These are phyloP conservation scores for Lasiosphaeria ovina DNA, from an alignment of 495 filamentous ascomycete species.

Conservation along the genomic window DNA sequence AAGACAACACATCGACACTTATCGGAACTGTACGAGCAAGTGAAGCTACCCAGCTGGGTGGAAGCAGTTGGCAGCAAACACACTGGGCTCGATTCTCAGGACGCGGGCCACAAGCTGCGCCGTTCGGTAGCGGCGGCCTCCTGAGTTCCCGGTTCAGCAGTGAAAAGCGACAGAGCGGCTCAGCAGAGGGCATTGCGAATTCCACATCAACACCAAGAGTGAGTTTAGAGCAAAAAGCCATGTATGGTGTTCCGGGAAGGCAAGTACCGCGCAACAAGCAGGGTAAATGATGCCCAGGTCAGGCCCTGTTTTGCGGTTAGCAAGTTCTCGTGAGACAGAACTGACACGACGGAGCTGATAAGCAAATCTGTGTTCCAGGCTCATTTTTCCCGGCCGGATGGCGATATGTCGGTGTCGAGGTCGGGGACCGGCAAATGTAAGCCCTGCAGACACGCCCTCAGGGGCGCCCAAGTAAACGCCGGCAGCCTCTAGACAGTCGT, in stretches of 20 bases:
- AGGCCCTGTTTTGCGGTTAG: neutral
- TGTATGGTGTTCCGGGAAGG: neutral
- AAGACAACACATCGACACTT: no score
- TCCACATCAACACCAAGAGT: no score
- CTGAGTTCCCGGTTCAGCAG: no score
- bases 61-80: no score
- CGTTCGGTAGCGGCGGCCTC: no score
- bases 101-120: no score
- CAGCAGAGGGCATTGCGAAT: no score
- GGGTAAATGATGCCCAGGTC: neutral
- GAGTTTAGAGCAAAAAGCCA: neutral
- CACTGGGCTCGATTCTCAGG: no score
- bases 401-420: neutral
- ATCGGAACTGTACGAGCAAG: no score
- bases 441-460: neutral
- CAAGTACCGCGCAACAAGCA: neutral
- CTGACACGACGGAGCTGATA: conserved; percentile 1
- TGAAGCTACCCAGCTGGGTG: no score
- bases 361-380: neutral
- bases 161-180: no score
- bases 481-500: neutral
- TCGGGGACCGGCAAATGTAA: neutral
- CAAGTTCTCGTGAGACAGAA: conserved; percentile 1
- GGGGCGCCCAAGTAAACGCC: neutral
- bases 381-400: conserved; percentile 1